phyloP scores from a whole-genome alignment of 2,329 filamentous ascomycete genomes.

The Pseudogymnoascus sp. region DNA sequence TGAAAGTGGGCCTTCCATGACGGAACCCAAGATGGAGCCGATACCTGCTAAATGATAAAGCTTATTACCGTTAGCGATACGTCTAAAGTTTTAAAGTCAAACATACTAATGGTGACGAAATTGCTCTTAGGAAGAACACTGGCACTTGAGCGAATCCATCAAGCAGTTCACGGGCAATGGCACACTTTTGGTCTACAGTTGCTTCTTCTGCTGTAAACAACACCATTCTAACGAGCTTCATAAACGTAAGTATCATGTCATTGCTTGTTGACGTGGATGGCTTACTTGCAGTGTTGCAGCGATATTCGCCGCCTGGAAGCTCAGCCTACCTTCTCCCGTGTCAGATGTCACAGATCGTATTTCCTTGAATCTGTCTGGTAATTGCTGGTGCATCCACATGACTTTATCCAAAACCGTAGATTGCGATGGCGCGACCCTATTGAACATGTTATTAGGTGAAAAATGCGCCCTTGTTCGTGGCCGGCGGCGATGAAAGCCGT shows the following conservation, averaged over 20 bases:
- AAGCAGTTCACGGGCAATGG: constrained; percentile 37
- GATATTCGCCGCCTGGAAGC: constrained; percentile 43
- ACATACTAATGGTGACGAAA: constrained; percentile 35
- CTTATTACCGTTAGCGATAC: neutral
- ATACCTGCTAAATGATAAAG: constrained; percentile 41
- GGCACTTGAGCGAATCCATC: constrained; percentile 35
- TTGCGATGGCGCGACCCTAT: constrained; percentile 10
- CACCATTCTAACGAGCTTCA: constrained; percentile 40
- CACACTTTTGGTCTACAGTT: constrained; percentile 36
- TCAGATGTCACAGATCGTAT: constrained; percentile 21
- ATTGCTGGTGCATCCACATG: constrained; percentile 16
- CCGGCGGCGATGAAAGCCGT: constrained; percentile 14
- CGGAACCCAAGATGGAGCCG: constrained; percentile 39
- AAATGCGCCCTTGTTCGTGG: constrained; percentile 1
- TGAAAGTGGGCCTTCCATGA: constrained; percentile 29
- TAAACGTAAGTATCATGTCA: constrained; percentile 1
- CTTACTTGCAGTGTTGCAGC: constrained; percentile 30
- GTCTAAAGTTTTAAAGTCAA: neutral
- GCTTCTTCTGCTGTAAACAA: constrained; percentile 31
- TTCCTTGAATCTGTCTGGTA: constrained; percentile 17
- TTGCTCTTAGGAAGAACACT: constrained; percentile 36
- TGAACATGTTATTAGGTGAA: constrained; percentile 11
- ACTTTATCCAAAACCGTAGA: constrained; percentile 14
- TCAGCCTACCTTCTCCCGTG: constrained; percentile 31
- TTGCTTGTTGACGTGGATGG: neutral